Conservation (phyloP, 202 grass and related monocot species). For the Panicum hallii region DNA sequence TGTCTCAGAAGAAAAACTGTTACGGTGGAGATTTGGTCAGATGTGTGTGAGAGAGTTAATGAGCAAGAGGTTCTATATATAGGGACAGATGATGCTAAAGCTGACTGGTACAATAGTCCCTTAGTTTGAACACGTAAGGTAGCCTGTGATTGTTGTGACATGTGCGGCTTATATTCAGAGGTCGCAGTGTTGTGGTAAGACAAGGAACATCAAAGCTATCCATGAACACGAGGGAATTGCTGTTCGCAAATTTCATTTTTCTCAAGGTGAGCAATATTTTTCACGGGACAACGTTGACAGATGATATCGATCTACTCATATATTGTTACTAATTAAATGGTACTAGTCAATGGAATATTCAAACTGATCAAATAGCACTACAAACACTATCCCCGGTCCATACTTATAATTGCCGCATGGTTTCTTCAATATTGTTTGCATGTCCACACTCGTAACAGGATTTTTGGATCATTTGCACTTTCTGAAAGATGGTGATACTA, state of each 20-base stretch:
- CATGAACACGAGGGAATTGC: background rate
- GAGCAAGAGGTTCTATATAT: background rate
- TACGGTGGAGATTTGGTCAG: background rate
- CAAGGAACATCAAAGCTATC: constrained; percentile 11
- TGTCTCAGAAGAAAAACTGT: too few relatives aligned
- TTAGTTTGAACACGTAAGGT: background rate
- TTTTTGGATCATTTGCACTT: background rate
- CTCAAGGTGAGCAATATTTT: background rate
- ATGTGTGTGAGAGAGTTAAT: background rate
- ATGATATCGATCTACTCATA: background rate
- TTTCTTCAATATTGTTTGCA: background rate
- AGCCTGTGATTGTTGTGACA: background rate
- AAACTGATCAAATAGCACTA: background rate
- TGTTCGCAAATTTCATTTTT: background rate
- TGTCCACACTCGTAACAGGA: background rate
- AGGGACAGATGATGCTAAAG: background rate
- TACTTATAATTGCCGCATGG: background rate
- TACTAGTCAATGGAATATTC: background rate
- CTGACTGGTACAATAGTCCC: background rate
- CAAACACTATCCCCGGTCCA: background rate
- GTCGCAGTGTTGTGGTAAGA: background rate
- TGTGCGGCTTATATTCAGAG: background rate
- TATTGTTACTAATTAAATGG: background rate
- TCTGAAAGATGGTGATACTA: background rate
- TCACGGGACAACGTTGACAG: background rate